Evolutionary conservation across 805 yeast species (phyloP), one percentile per base, ranked within the genome.

Genomic region (Candida maltosa): DNA sequence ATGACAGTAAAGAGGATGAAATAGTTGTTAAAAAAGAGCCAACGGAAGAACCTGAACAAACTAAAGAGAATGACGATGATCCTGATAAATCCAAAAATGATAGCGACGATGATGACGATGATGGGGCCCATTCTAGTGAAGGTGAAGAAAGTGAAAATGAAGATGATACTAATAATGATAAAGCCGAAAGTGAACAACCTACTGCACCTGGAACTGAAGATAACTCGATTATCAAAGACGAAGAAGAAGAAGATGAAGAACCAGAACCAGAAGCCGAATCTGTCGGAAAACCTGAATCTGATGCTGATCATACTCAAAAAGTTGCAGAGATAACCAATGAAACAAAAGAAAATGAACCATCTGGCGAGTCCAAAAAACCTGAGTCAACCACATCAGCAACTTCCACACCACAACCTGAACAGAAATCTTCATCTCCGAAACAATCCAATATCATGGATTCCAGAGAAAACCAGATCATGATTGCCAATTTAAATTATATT

Each of bases 401-500:
- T 14, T 14, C 32, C 9, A 15, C 26, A 15, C 29, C 32, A 22
- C 31, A 16, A 16, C 17, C 28, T 14, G 30, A 21, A 16, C 33
- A 22, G 24, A 2, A 12, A 25, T 16, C 29, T 26, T 16, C 50
- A n/a, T n/a, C 38, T 20, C 46, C 35, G 32, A 48, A 38, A 15
- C 62, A 62, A 49, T 40, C 64, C 16, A 60, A 56, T 31, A 58
- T 68, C 31, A 69, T 73, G 67, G 75, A 69, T 43, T 66, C 83
- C 4, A 75, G 78, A 2, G 84, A 78, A 33, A 83, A 84, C 49
- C 82, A 83, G 27, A 76, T 83, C 42, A 87, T 91, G 85, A 87
- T 91, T 46, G 78, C 84, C 4, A 85, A 87, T 47, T 70, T 91
- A 50, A 89, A 89, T 50, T 69, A 83, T 1, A 79, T 91, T 59